These are phyloP conservation scores for Phyllostachys edulis DNA, from an alignment of 176 grass and related monocot species.

Conservation along the genomic window DNA sequence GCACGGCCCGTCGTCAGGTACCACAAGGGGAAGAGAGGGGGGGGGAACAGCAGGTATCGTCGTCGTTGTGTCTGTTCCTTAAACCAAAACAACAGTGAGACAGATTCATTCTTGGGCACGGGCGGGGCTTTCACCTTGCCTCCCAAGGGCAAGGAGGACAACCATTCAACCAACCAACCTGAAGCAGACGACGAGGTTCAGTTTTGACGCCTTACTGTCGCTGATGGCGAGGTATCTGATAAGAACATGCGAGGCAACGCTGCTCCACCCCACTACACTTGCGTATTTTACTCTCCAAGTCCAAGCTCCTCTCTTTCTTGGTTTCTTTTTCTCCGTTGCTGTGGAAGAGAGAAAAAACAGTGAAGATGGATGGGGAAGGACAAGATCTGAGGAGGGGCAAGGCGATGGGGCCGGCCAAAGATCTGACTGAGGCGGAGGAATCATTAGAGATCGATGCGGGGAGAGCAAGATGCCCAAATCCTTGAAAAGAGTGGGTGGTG, in stretches of 20 bases:
- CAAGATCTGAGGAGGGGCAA: constrained; percentile 20
- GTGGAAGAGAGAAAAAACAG: not conserved
- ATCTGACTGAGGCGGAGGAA: constrained; percentile 45
- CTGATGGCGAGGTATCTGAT: not conserved
- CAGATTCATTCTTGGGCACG: not conserved
- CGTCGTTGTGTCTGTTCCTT: not conserved
- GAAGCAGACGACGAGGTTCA: not conserved
- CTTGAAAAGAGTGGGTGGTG: constrained; percentile 20
- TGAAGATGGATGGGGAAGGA: not conserved
- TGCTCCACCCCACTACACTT: not conserved
- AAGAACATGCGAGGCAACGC: not conserved
- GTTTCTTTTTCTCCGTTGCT: not conserved
- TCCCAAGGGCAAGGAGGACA: not conserved
- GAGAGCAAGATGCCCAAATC: constrained; percentile 41
- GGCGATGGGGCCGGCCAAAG: constrained; percentile 31
- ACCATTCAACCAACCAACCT: not conserved
- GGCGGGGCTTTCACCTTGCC: not conserved
- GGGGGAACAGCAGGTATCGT: not conserved
- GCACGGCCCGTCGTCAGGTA: not conserved
- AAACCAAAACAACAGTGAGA: not conserved
- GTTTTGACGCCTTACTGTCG: not conserved
- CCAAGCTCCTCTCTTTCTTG: not conserved
- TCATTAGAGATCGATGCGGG: constrained; percentile 24
- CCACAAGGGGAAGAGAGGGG: not conserved
- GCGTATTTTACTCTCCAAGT: constrained; percentile 6